Evolutionary conservation across 257 asterid genomes (phyloP).

Genomic region (Penstemon davidsonii): DNA sequence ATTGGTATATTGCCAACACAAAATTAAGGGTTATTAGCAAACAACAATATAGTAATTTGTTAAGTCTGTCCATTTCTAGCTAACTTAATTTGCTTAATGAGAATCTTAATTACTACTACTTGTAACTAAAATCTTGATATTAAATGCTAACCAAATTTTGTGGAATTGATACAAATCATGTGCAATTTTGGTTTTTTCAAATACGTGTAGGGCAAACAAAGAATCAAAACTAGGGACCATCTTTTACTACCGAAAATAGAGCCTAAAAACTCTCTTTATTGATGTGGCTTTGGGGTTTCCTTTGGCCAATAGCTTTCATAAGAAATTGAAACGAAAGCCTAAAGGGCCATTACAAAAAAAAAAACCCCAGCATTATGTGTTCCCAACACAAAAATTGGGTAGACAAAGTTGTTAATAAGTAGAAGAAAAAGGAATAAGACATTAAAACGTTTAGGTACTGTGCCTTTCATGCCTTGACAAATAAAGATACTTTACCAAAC

Average conservation of each 20-base stretch:
- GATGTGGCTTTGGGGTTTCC: constrained; percentile 11
- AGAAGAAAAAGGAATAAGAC: constrained; percentile 32
- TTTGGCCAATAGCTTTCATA: constrained; percentile 21
- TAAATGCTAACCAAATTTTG: not conserved
- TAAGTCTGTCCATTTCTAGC: not conserved
- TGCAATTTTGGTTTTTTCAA: constrained; percentile 25
- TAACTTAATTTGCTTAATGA: not conserved
- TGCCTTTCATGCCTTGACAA: constrained; percentile 31
- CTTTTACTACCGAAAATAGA: constrained; percentile 30
- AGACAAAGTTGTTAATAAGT: constrained; percentile 30
- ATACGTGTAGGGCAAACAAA: constrained; percentile 15
- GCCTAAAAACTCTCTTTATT: constrained; percentile 32
- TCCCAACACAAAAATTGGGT: constrained; percentile 27
- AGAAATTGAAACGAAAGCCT: constrained; percentile 14
- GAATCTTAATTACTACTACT: not conserved
- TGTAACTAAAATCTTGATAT: not conserved
- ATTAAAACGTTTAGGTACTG: constrained; percentile 35
- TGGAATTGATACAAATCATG: constrained; percentile 28
- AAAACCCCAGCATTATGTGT: constrained; percentile 19
- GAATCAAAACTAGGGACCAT: constrained; percentile 39
- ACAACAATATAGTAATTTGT: not conserved
- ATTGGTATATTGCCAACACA: not conserved
- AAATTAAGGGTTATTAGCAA: not conserved
- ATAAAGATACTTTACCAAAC: constrained; percentile 30
- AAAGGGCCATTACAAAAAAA: constrained; percentile 12